Evolutionary conservation across 2,329 filamentous ascomycete species (phyloP).

Genomic region (Pyrenochaeta sp.): DNA sequence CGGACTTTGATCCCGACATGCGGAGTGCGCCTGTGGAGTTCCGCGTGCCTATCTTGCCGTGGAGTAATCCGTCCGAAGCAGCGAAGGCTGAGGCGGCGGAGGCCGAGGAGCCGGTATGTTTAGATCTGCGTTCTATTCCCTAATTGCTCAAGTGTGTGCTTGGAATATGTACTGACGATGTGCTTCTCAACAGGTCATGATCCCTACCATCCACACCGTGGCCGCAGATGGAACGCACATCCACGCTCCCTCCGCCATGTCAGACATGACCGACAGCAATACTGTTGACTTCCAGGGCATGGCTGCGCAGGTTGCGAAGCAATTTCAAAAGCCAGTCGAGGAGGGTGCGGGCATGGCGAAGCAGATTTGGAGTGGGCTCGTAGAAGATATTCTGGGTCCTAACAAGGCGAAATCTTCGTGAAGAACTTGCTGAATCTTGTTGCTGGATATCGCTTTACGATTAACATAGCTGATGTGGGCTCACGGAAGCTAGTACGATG

Average conservation of each 20-base stretch:
- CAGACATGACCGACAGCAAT: constrained; percentile 66
- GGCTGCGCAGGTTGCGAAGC: constrained; percentile 58
- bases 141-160: neutral
- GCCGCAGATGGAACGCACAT: constrained; percentile 58
- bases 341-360: constrained; percentile 54
- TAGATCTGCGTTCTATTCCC: neutral
- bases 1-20: constrained; percentile 58
- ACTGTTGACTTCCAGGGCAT: constrained; percentile 65
- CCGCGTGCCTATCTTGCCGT: constrained; percentile 60
- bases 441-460: constrained; percentile 2
- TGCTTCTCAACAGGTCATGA: constrained; percentile 54
- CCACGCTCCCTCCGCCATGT: constrained; percentile 62
- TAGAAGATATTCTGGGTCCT: constrained; percentile 59
- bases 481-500: neutral
- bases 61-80: constrained; percentile 23
- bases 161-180: neutral
- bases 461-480: neutral
- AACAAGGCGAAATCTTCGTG: constrained; percentile 43
- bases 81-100: constrained; percentile 34
- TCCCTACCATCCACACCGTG: constrained; percentile 65
- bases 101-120: constrained; percentile 33
- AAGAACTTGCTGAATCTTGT: constrained; percentile 3
- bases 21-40: constrained; percentile 46
- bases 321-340: constrained; percentile 47
- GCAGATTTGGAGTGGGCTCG: constrained; percentile 57